Percentiles rank a stretch among this genome's conserved stretches.
phyloP scores from a whole-genome alignment of 164 flowering plant genomes.

The Berberis vulgaris region DNA sequence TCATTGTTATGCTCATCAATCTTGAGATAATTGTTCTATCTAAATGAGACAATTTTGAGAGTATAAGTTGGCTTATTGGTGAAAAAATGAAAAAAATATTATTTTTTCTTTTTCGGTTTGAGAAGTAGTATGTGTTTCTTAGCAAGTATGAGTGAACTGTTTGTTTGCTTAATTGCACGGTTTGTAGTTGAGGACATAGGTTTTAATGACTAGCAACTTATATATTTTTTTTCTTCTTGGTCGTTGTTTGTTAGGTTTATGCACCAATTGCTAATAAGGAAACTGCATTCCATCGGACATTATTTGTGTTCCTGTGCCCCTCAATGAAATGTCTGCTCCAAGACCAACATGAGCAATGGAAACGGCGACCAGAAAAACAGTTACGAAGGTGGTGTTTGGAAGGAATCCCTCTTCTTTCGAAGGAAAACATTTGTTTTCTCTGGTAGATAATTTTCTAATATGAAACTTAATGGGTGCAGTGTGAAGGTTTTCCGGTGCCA shows the following conservation, averaged over 20 bases:
- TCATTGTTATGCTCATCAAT: background rate
- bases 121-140: too few relatives aligned
- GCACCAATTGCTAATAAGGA: conserved; percentile 59
- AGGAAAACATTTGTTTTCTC: background rate
- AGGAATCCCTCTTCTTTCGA: background rate
- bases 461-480: conserved; percentile 30
- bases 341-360: conserved; percentile 87
- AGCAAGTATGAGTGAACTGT: too few relatives aligned
- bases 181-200: too few relatives aligned
- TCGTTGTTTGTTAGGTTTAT: conserved; percentile 48
- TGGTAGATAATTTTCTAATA: conserved; percentile 9
- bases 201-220: background rate
- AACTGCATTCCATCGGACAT: conserved; percentile 65
- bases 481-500: conserved; percentile 94
- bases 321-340: conserved; percentile 76
- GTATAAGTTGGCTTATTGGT: too few relatives aligned
- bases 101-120: too few relatives aligned
- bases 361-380: conserved; percentile 37
- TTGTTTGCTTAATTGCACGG: too few relatives aligned
- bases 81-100: too few relatives aligned
- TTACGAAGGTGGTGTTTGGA: conserved; percentile 48
- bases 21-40: too few relatives aligned
- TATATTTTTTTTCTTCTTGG: background rate
- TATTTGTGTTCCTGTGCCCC: conserved; percentile 78
- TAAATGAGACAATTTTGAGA: too few relatives aligned